Evolutionary conservation across 2,329 filamentous ascomycete genomes (phyloP), one percentile per base, ranked within the genome.

Genomic region (Didymella pinodella): DNA sequence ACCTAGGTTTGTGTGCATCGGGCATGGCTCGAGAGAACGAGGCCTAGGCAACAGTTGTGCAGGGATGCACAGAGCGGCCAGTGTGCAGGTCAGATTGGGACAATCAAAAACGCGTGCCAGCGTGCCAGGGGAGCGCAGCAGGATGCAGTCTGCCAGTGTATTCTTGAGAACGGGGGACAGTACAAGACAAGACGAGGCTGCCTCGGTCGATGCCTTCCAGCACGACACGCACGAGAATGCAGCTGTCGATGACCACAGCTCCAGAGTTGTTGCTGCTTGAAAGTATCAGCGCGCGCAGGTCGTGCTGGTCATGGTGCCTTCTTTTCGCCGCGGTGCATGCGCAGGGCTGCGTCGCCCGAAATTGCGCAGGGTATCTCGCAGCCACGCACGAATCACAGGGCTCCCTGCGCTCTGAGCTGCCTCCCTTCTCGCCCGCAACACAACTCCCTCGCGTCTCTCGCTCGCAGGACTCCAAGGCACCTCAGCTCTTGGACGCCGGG

Each of bases 301-400:
- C 38, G 25, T 20, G 25, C 20, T 25, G 38, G 14, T 41, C 20
- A 41, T 41, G 20, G 38, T 41, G 38, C 38, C 20, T 20, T 47
- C 38, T 47, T 54, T 54, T 47, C 40, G 50, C 56, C 32, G 40
- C 45, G 50, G 51, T 58, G 56, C 50, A 59, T 59, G 56, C 41
- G 41, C 56, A 59, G 56, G 56, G 50, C 50, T 54, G 47, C 41
- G 14, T 44, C 18, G 48, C 43, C 56, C 56, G 56, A 59, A 59
- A 59, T 59, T 59, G 49, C 28, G 50, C 51, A 59, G 47, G 56
- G 50, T 28, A 54, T 59, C 31, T 52, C 22, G 36, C 20, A n/a
- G 65, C 68, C 69, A 71, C 71, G 68, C 58, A 58, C 65, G 65
- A 68, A 66, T 71, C 66, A 66, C 51, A 59, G 57, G 43, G 47